phyloP scores from a whole-genome alignment of 1,284 basidiomycete genomes.

The Spongispora temasekensis region DNA sequence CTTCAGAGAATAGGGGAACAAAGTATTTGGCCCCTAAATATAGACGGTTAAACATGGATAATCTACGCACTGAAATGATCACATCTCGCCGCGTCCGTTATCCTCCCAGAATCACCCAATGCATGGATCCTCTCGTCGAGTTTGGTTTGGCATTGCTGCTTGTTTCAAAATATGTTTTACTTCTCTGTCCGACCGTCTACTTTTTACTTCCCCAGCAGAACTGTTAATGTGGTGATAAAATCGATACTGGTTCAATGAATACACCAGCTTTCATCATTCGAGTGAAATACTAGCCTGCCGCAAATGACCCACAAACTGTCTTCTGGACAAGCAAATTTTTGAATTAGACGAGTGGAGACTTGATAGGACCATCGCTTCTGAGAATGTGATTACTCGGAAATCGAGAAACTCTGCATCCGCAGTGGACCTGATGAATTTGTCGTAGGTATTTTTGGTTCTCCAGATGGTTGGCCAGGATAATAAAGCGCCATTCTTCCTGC shows the following conservation, averaged over 20 bases:
- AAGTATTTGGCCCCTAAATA: constrained; percentile 62
- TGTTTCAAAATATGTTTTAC: constrained; percentile 61
- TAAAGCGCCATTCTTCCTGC: constrained; percentile 56
- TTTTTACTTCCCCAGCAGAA: constrained; percentile 44
- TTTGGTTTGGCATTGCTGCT: constrained; percentile 53
- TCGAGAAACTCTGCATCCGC: constrained; percentile 43
- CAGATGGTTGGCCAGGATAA: constrained; percentile 37
- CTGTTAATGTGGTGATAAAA: constrained; percentile 72
- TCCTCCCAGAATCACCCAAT: constrained; percentile 56
- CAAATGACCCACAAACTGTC: constrained; percentile 44
- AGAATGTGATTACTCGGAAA: constrained; percentile 61
- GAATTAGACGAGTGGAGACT: constrained; percentile 59
- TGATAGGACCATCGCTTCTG: constrained; percentile 51
- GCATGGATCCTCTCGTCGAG: constrained; percentile 55
- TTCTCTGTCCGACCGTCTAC: constrained; percentile 40
- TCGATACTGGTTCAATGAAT: constrained; percentile 62
- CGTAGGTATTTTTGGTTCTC: constrained; percentile 32
- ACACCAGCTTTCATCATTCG: constrained; percentile 56
- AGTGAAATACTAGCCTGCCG: constrained; percentile 59
- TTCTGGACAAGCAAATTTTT: constrained; percentile 51
- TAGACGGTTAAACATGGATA: neutral
- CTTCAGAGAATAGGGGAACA: constrained; percentile 63
- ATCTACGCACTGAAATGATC: constrained; percentile 14
- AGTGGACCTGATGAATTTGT: constrained; percentile 55
- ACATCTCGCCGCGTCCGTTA: constrained; percentile 68